A percentile compares a stretch with the other conserved stretches of the same genome.
Conservation (phyloP, 345 rosid species). For the Eucalyptus shirleyi region DNA sequence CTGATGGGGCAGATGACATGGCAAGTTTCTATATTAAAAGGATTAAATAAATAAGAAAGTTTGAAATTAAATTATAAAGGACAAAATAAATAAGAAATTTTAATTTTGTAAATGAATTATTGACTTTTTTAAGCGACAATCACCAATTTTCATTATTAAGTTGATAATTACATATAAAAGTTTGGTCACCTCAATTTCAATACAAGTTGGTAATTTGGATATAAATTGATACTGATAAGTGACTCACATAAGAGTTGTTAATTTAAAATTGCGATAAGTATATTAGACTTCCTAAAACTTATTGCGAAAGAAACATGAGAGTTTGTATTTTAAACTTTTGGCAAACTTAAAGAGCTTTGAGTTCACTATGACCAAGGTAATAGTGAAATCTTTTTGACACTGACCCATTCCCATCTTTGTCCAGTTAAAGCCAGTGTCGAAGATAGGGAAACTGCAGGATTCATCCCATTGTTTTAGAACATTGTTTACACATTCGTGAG, state of each 20-base stretch:
- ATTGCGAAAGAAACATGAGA: accelerated
- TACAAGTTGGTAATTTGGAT: not conserved
- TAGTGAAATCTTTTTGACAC: too few species aligned
- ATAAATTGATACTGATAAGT: accelerated
- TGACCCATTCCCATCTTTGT: too few species aligned
- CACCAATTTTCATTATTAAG: not conserved
- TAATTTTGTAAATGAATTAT: not conserved
- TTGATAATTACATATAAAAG: not conserved
- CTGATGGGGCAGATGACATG: not conserved
- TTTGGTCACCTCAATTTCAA: not conserved
- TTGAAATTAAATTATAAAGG: not conserved
- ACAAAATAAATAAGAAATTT: not conserved
- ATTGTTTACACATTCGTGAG: too few species aligned
- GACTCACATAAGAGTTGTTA: not conserved
- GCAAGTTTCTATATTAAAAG: not conserved
- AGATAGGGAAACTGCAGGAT: too few species aligned
- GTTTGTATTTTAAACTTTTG: accelerated
- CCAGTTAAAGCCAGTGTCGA: too few species aligned
- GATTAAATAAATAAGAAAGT: not conserved
- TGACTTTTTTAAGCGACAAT: accelerated
- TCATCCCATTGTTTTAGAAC: too few species aligned
- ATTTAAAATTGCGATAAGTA: not conserved
- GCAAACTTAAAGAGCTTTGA: accelerated
- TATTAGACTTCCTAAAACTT: accelerated
- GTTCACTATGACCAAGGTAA: accelerated